phyloP scores from a whole-genome alignment of 164 flowering plant species.

The Paratinospora sagittata region DNA sequence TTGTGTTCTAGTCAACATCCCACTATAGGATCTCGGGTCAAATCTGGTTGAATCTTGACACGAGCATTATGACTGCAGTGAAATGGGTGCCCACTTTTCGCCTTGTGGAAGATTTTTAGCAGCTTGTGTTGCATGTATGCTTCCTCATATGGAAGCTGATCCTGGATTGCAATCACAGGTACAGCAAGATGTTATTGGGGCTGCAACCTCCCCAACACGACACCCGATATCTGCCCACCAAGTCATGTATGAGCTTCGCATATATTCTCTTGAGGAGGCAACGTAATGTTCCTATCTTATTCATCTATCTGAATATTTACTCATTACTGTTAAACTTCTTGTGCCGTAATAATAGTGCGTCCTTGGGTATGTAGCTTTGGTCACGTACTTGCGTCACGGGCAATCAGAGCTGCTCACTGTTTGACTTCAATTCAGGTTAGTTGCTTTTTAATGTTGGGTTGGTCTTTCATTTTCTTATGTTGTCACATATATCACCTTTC shows the following conservation, averaged over 20 bases:
- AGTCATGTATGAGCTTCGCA: constrained; percentile 91
- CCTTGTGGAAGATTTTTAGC: constrained; percentile 99
- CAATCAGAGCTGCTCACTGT: constrained; percentile 99
- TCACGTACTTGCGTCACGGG: constrained; percentile 74
- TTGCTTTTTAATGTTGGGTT: constrained; percentile 15
- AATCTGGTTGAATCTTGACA: constrained; percentile 8
- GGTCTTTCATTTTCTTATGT: constrained; percentile 7
- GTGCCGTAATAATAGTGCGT: neutral
- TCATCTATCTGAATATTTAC: neutral
- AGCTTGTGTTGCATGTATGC: constrained; percentile 92
- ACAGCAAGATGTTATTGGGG: constrained; percentile 51
- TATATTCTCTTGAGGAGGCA: constrained; percentile 93
- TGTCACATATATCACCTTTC: neutral
- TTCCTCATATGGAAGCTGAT: constrained; percentile 76
- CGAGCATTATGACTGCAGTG: constrained; percentile 46
- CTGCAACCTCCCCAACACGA: constrained; percentile 87
- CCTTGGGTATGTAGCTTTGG: constrained; percentile 60
- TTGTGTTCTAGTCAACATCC: neutral
- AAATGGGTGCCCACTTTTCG: constrained; percentile 99
- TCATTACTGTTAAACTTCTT: neutral
- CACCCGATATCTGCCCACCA: constrained; percentile 91
- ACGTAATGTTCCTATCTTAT: constrained; percentile 45
- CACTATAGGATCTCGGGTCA: neutral
- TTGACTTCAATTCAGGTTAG: constrained; percentile 97
- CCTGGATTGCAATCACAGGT: constrained; percentile 51